phyloP scores from a whole-genome alignment of 805 yeast species.

The Saturnispora kantuleensis region DNA sequence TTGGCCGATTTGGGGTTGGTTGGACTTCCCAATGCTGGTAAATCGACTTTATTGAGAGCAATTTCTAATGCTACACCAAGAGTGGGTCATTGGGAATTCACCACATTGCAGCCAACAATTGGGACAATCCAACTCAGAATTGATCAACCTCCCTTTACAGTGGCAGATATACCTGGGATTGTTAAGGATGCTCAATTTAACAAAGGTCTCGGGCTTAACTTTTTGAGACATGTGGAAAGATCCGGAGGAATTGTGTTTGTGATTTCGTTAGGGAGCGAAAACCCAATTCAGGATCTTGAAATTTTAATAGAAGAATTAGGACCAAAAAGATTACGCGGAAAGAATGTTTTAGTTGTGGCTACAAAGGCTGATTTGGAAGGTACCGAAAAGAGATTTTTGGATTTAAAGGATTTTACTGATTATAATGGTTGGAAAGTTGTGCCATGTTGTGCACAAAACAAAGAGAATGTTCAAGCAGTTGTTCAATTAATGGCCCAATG shows the following conservation, averaged over 20 bases:
- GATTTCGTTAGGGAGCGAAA: constrained; percentile 55
- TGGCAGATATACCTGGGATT: constrained; percentile 96
- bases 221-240: constrained; percentile 85
- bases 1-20: constrained; percentile 91
- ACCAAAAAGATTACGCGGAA: constrained; percentile 42
- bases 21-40: constrained; percentile 96
- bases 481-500: constrained; percentile 63
- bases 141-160: constrained; percentile 67
- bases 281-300: constrained; percentile 60
- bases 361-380: constrained; percentile 84
- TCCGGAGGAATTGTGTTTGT: constrained; percentile 87
- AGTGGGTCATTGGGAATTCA: constrained; percentile 95
- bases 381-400: constrained; percentile 37
- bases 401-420: constrained; percentile 37
- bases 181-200: constrained; percentile 79
- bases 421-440: constrained; percentile 52
- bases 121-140: constrained; percentile 72
- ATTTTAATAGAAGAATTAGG: constrained; percentile 67
- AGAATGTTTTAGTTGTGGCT: constrained; percentile 67
- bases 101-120: constrained; percentile 83
- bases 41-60: constrained; percentile 77
- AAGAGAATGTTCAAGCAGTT: constrained; percentile 63
- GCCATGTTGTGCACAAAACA: constrained; percentile 75
- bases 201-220: constrained; percentile 89
- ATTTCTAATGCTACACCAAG: constrained; percentile 84